Evolutionary conservation across 306 rosid genomes (phyloP), one percentile per base, ranked within the genome.

Genomic region (Rosa persica): DNA sequence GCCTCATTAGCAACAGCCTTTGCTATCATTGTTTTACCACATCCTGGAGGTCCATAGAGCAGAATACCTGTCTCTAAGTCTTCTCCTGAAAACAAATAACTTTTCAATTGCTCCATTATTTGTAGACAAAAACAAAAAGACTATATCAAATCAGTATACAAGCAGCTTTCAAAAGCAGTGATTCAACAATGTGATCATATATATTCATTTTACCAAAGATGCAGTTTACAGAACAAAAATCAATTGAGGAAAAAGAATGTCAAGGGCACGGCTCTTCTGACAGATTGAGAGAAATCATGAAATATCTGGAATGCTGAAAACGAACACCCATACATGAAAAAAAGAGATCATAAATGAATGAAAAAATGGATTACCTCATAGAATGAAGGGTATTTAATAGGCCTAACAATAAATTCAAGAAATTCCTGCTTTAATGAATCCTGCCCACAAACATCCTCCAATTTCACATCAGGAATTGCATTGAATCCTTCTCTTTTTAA

Each of bases 11-110:
- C 98, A 57, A 92, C 89, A 46, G 97, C 98, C 83, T 94, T 88
- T 34, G 96, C 98, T 79, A 92, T 94, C 74, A 94, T 83, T 73
- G 98, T 94, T 85, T 94, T 92, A 49, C 97, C 98, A 81, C 98
- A 92, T 39, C 97, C 97, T 42, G 98, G 97, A 66, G 98, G 98
- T 43, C 98, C 98, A 79, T 89, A 94, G 27, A 94, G 94, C 79
- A 94, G 86, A 86, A 94, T 87, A 30, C 97, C 98, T 0, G 94
- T 83, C 84, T 89, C 97, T 17, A 83, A 86, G 76, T 88, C 79
- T 65, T 90, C 76, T 76, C 96, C 97, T 92, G 85, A 67, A 82
- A 43, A 73, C 47, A 12, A 46, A 46, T 2, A 46, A 39, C 7
- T 46, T 46, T 5, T 46, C 4, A 12, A 46, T 46, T 11, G 2